Base-by-base conservation (phyloP, 345 rosid species). In the Brassica nigra region DNA sequence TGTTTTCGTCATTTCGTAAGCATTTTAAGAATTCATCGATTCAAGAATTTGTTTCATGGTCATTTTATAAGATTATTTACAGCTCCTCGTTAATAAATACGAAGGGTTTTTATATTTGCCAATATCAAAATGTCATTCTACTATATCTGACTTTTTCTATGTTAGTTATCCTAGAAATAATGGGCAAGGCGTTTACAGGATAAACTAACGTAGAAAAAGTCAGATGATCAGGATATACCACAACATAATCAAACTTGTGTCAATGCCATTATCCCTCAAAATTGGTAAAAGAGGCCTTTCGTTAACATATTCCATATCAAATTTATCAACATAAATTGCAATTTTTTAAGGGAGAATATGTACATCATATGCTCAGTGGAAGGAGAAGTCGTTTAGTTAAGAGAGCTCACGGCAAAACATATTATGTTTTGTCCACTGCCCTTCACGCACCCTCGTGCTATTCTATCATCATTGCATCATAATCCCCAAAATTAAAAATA, bases 261-360 rank as follows among this genome's bases (percentile, higher is more conserved):
- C 96, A 90, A 47, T 77, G 98, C 98, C 97, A 94, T 94, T 94
- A 84, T 90, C 95, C 97, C 14, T 75, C 87, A 86, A 92, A 90
- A 94, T 92, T 94, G 98, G 98, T 92, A 94, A 91, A 85, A 89
- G 97, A 85, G 87, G 98, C 96, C 6, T 10, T 27, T 16, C 27
- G 33, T 2, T 0, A 57, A 3, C 2, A 6, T 47, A 14, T 47
- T 42, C 3, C 8, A 10, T 42, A 42, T 42, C 49, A 10, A 37
- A 47, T 47, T 47, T 47, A 47, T 47, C 15, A 47, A 42, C 16
- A 47, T 42, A 11, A 10, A 42, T 9, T 42, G 3, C 12, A 42
- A 2, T 42, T 42, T 42, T 42, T 42, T 42, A 42, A 42, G 12
- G n/a, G 54, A 44, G 54, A 44, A 12, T 42, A 44, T 11, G 73